Percentiles rank a stretch among this genome's conserved stretches.
Evolutionary conservation across 2,329 filamentous ascomycete species (phyloP).

Genomic region (Phialophora tarda): DNA sequence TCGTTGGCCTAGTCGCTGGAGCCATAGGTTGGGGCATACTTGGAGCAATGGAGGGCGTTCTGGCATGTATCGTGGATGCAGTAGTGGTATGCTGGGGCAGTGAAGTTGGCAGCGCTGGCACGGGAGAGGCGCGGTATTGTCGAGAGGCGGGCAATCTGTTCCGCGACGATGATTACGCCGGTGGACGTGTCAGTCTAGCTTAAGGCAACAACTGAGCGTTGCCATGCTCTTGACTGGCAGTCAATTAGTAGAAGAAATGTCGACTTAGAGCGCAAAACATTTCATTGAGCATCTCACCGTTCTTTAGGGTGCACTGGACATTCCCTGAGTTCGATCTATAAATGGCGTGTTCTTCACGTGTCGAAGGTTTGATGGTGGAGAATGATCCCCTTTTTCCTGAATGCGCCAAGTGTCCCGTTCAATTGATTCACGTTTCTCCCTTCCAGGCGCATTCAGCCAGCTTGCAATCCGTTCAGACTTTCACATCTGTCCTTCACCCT

Average conservation of each 20-base stretch:
- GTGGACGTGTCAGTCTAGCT: constrained; percentile 34
- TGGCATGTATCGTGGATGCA: constrained; percentile 85
- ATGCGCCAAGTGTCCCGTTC: constrained; percentile 18
- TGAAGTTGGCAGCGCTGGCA: constrained; percentile 71
- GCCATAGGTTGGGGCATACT: constrained; percentile 95
- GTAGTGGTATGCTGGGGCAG: constrained; percentile 93
- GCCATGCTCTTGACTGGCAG: neutral
- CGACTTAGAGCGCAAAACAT: neutral
- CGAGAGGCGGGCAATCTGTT: constrained; percentile 90
- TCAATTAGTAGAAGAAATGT: neutral
- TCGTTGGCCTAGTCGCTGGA: constrained; percentile 88
- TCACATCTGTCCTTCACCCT: constrained; percentile 15
- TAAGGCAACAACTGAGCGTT: constrained; percentile 16
- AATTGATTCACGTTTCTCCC: constrained; percentile 9
- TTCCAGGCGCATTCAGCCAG: constrained; percentile 12
- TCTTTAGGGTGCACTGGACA: neutral
- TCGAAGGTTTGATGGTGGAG: constrained; percentile 15
- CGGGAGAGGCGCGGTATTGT: constrained; percentile 77
- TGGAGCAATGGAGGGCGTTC: constrained; percentile 85
- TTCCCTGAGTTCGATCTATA: neutral
- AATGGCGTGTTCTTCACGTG: constrained; percentile 17
- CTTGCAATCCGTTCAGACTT: constrained; percentile 18
- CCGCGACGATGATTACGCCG: constrained; percentile 59
- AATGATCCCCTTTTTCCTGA: constrained; percentile 15
- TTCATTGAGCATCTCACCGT: neutral